Percentiles rank a stretch among this genome's conserved stretches.
phyloP scores from a whole-genome alignment of 1,284 basidiomycete genomes.

The Retiboletus flavoniger region DNA sequence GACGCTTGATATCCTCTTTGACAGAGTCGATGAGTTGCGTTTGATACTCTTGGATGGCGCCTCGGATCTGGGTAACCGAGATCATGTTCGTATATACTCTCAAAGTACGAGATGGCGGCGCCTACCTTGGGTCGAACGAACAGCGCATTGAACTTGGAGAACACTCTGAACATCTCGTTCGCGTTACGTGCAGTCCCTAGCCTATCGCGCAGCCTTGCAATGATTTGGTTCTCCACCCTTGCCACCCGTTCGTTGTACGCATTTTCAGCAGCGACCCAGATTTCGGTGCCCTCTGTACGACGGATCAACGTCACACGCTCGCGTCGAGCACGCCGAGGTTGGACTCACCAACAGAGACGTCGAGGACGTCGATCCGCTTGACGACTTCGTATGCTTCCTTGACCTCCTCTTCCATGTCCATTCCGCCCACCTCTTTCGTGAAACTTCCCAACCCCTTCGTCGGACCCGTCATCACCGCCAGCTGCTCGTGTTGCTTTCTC shows the following conservation, averaged over 20 bases:
- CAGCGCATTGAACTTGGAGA: slow-evolving; percentile 97
- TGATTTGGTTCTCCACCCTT: slow-evolving; percentile 97
- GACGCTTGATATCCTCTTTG: slow-evolving; percentile 93
- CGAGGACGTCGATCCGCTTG: slow-evolving; percentile 94
- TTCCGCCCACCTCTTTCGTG: slow-evolving; percentile 73
- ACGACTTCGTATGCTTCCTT: slow-evolving; percentile 93
- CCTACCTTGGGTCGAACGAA: slow-evolving; percentile 96
- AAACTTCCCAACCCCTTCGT: slow-evolving; percentile 80
- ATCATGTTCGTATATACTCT: not conserved
- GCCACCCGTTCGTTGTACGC: slow-evolving; percentile 98
- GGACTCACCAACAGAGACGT: slow-evolving; percentile 79
- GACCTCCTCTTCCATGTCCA: slow-evolving; percentile 98
- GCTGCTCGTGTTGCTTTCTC: slow-evolving; percentile 96
- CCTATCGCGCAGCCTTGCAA: slow-evolving; percentile 86
- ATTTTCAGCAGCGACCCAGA: slow-evolving; percentile 95
- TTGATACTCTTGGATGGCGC: slow-evolving; percentile 98
- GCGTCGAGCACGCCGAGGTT: not conserved
- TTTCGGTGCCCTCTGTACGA: slow-evolving; percentile 85
- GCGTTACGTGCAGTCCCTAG: slow-evolving; percentile 96
- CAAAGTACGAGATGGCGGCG: not conserved
- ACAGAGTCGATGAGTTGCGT: slow-evolving; percentile 97
- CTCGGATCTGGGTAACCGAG: slow-evolving; percentile 67
- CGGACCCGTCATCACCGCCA: slow-evolving; percentile 95
- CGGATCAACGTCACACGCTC: slow-evolving; percentile 1
- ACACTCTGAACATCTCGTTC: slow-evolving; percentile 99